phyloP scores from a whole-genome alignment of 2,329 filamentous ascomycete genomes.

The Trichoderma arundinaceum region DNA sequence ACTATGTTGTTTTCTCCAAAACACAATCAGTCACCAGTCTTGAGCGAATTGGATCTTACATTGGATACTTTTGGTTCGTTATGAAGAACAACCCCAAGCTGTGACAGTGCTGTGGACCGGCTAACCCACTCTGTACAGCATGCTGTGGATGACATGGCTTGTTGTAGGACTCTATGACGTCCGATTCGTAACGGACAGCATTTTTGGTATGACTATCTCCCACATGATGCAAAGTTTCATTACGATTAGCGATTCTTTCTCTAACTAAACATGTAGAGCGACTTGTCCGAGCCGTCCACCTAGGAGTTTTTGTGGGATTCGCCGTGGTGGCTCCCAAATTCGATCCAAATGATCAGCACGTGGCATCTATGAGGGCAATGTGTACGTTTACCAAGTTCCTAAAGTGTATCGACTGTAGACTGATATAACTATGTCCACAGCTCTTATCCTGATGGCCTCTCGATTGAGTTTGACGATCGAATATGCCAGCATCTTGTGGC shows the following conservation, averaged over 20 bases:
- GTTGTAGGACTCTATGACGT: conserved; percentile 68
- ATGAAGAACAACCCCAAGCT: too few species aligned
- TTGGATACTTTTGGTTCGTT: conserved; percentile 46
- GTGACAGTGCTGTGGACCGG: neutral
- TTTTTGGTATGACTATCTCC: conserved; percentile 53
- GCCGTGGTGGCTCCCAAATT: conserved; percentile 62
- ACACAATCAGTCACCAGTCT: conserved; percentile 43
- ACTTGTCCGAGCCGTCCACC: conserved; percentile 61
- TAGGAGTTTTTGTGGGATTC: conserved; percentile 69
- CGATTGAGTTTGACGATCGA: conserved; percentile 60
- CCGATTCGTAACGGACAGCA: conserved; percentile 67
- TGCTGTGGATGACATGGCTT: conserved; percentile 74
- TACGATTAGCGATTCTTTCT: too few species aligned
- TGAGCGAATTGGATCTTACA: conserved; percentile 43
- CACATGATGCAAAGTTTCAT: too few species aligned
- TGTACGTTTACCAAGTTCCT: conserved; percentile 40
- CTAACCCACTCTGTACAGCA: conserved; percentile 39
- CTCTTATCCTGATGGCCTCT: conserved; percentile 57
- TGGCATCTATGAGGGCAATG: conserved; percentile 49
- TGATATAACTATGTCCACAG: conserved; percentile 33
- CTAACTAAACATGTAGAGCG: conserved; percentile 49
- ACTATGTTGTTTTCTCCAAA: conserved; percentile 63
- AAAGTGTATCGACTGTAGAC: neutral
- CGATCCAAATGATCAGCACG: conserved; percentile 47
- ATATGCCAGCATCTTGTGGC: conserved; percentile 55